These are phyloP conservation scores for Tulasnella calospora DNA, from an alignment of 768 basidiomycete genomes.

Conservation along the genomic window DNA sequence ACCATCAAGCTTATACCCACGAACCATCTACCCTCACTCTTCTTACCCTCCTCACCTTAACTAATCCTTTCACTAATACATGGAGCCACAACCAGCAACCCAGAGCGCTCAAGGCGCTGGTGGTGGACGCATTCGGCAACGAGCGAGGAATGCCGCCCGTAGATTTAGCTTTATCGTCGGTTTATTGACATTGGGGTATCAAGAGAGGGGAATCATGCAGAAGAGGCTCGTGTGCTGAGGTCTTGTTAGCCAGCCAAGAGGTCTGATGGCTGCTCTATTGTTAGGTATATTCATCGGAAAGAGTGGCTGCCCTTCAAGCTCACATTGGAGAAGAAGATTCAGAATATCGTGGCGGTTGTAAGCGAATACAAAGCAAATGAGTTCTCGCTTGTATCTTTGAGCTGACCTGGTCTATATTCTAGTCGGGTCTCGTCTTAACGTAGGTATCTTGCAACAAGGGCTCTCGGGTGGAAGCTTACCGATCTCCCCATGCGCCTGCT, in stretches of 20 bases:
- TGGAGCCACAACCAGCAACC: background rate
- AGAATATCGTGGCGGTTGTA: constrained; percentile 9
- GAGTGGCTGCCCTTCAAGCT: background rate
- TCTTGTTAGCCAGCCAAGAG: no score
- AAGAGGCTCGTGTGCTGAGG: background rate
- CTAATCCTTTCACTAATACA: no score
- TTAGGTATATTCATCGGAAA: background rate
- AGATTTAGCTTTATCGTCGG: background rate
- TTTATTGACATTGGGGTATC: background rate
- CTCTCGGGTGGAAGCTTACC: background rate
- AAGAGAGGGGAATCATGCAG: background rate
- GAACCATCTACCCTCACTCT: no score
- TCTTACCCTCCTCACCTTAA: no score
- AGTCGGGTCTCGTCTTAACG: constrained; percentile 7
- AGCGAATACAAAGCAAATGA: background rate
- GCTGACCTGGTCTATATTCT: background rate
- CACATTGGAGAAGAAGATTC: constrained; percentile 6
- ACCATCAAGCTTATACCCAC: no score
- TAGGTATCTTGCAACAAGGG: background rate
- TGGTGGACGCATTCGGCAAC: background rate
- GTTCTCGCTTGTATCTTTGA: background rate
- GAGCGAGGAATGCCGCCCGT: background rate
- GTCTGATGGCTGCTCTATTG: background rate
- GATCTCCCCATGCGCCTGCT: background rate
- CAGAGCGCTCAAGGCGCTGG: background rate